Evolutionary conservation across 73 alveolate species (phyloP).

Genomic region (Paramecium octaurelia): DNA sequence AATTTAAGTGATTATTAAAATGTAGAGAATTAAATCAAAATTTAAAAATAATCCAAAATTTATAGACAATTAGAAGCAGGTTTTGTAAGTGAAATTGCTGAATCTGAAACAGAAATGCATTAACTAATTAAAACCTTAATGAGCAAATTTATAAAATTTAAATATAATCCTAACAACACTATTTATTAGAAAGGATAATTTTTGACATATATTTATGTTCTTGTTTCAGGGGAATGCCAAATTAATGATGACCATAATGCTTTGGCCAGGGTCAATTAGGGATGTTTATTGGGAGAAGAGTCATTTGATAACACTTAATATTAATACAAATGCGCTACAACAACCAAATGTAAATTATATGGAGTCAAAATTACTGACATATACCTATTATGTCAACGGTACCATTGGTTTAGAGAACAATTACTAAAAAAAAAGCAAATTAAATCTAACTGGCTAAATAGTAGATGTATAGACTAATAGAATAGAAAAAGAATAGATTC

Average conservation of each 20-base stretch:
- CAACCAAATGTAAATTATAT: neutral
- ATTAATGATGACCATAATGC: neutral
- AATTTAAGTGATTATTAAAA: neutral
- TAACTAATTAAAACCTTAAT: neutral
- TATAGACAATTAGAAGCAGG: slow-evolving; percentile 2
- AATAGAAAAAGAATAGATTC: neutral
- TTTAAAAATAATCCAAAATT: neutral
- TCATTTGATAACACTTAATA: neutral
- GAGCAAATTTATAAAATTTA: neutral
- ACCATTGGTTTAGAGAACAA: neutral
- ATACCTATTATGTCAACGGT: neutral
- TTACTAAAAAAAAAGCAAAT: neutral
- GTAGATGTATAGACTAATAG: neutral
- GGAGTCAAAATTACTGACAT: neutral
- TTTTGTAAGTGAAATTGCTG: neutral
- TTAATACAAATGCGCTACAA: neutral
- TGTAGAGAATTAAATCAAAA: neutral
- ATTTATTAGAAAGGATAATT: neutral
- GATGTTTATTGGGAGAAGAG: neutral
- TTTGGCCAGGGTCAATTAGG: neutral
- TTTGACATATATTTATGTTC: neutral
- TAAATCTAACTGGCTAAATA: neutral
- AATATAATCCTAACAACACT: neutral
- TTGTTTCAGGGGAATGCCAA: neutral
- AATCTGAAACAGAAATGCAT: slow-evolving; percentile 12